Base-by-base conservation (phyloP, 768 basidiomycete genomes). In the Lactarius indigo region DNA sequence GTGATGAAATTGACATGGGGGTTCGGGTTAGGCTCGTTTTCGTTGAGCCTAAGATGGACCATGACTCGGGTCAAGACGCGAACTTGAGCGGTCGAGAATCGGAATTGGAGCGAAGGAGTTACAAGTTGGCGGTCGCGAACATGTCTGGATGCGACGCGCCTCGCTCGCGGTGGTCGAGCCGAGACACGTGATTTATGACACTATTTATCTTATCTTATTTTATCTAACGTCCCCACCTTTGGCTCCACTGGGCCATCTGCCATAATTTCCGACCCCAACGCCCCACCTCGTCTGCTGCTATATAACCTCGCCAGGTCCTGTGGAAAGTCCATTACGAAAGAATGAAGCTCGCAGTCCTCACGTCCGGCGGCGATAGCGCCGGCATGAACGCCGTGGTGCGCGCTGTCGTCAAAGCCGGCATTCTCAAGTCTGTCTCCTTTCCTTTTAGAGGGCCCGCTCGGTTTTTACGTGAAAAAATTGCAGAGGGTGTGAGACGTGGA, bases 351-450 rank as follows among this genome's bases (percentile, higher is more conserved):
- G 96, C 96, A 1, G 90, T 96, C 59, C 85, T 98, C 70, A 99
- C 97, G 1, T 92, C 90, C 2, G 97, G 96, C 56, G 96, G 97
- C 74, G 97, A 99, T 82, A 94, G 92, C 78, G 96, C 97, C 61
- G 97, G 97, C 73, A 94, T 95, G 93, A 96, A 96, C 75, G 94
- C 94, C 37, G 92, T 88, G 63, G 96, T 99, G 61, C 91, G 97
- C 71, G 84, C 95, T 0, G 89, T 95, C 56, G 96, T 98, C 70
- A 94, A 94, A 78, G 87, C 87, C 71, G 94, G 90, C 39, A 97
- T 99, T 71, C 82, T 94, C 69, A 89, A 90, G 95, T 95, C 74
- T 70, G 86, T 78, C 42, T 31, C 23, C 47, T 10, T 10, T 6
- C 18, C 35, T 57, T 30, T 17, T 18, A 56, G 33, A 44, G 63